Conservation (phyloP, 257 asterid species). For the Penstemon barbatus region DNA sequence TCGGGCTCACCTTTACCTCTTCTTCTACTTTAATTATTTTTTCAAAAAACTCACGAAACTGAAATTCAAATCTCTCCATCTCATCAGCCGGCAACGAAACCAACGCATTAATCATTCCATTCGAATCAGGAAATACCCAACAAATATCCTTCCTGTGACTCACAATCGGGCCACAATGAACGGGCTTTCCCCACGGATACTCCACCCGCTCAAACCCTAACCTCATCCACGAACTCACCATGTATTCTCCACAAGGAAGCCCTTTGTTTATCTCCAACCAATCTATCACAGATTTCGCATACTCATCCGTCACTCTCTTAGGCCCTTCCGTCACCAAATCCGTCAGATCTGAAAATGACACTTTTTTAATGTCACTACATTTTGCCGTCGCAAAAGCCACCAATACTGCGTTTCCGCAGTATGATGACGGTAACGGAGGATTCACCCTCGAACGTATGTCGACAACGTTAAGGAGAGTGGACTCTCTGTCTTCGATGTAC, state of each 20-base stretch:
- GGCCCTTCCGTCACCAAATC: slow-evolving; percentile 50
- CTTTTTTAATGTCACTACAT: slow-evolving; percentile 39
- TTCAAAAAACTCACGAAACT: slow-evolving; percentile 17
- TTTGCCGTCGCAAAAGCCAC: slow-evolving; percentile 47
- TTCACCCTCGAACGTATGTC: slow-evolving; percentile 54
- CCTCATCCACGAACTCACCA: slow-evolving; percentile 75
- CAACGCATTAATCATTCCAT: slow-evolving; percentile 36
- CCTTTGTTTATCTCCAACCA: slow-evolving; percentile 73
- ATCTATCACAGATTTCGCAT: slow-evolving; percentile 61
- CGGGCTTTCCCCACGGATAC: slow-evolving; percentile 78
- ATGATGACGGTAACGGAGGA: slow-evolving; percentile 59
- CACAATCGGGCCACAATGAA: slow-evolving; percentile 59
- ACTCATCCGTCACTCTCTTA: slow-evolving; percentile 50
- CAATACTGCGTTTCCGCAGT: slow-evolving; percentile 62
- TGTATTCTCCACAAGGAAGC: slow-evolving; percentile 71
- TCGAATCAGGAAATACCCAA: slow-evolving; percentile 35
- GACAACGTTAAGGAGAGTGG: slow-evolving; percentile 55
- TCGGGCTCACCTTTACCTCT: too few relatives aligned
- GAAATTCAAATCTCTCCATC: slow-evolving; percentile 34
- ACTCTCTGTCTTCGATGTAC: slow-evolving; percentile 22
- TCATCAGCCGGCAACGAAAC: slow-evolving; percentile 36
- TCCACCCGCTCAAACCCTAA: slow-evolving; percentile 57
- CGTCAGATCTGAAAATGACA: slow-evolving; percentile 46
- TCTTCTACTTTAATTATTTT: too few relatives aligned
- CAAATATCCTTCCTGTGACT: slow-evolving; percentile 41